These are phyloP conservation scores for Colletotrichum sp. DNA, from an alignment of 2,329 filamentous ascomycete species.

Conservation along the genomic window DNA sequence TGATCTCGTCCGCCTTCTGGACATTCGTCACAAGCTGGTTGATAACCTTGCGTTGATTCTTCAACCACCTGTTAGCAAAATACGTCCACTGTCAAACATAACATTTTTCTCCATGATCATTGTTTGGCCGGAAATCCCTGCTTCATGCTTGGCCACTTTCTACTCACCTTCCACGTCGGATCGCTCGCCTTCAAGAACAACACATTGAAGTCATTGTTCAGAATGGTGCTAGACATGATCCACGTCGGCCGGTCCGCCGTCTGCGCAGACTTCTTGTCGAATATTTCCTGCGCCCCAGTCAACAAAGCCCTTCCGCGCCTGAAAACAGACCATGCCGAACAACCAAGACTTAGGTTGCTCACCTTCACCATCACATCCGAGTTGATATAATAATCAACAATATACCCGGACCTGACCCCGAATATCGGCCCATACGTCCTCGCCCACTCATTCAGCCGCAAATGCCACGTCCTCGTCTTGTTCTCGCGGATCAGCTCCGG, in stretches of 20 bases:
- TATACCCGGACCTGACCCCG: neutral
- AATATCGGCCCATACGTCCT: neutral
- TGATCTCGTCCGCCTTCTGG: neutral
- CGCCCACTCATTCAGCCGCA: neutral
- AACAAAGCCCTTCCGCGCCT: neutral
- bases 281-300: neutral
- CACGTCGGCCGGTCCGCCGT: neutral
- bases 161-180: neutral
- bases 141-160: neutral
- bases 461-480: neutral
- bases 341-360: neutral
- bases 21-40: neutral
- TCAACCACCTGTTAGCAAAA: accelerated
- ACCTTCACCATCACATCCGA: neutral
- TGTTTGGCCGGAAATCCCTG: accelerated
- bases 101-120: accelerated
- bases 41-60: slow-evolving; percentile 1
- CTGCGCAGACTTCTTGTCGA: slow-evolving; percentile 1
- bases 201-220: neutral
- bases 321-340: neutral
- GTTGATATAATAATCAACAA: slow-evolving; percentile 6
- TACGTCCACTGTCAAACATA: neutral
- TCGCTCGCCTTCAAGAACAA: neutral
- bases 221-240: neutral
- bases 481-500: neutral